phyloP scores from a whole-genome alignment of 2,329 filamentous ascomycete species.

The Ceratocystis eucalypticola region DNA sequence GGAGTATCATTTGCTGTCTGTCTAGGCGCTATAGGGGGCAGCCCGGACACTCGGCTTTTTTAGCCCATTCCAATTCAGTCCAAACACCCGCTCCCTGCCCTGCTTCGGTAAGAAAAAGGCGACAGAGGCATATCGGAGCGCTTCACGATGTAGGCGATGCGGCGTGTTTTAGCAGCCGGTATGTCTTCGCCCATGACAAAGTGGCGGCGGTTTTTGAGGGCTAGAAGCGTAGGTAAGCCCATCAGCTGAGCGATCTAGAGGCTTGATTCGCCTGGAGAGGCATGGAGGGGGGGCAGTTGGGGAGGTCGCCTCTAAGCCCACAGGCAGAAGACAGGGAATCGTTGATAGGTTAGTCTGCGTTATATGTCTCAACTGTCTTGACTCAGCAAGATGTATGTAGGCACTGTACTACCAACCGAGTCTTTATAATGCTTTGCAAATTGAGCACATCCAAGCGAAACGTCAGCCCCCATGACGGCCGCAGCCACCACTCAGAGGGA shows the following conservation, averaged over 20 bases:
- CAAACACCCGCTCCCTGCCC: neutral
- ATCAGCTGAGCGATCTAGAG: neutral
- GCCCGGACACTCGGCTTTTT: neutral
- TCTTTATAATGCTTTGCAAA: neutral
- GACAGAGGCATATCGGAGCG: neutral
- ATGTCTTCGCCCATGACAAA: neutral
- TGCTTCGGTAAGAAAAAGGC: neutral
- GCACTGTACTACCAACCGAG: neutral
- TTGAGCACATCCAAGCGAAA: neutral
- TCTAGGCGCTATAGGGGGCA: neutral
- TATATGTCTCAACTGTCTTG: neutral
- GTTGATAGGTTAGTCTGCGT: neutral
- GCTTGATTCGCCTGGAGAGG: neutral
- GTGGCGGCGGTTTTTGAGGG: neutral
- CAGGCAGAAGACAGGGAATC: neutral
- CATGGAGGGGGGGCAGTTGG: no score
- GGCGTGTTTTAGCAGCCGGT: constrained; percentile 3
- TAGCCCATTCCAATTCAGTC: neutral
- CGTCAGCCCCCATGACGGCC: neutral
- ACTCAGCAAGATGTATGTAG: neutral
- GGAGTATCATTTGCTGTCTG: neutral
- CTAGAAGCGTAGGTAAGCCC: neutral
- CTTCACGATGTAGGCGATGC: neutral
- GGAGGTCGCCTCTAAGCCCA: neutral
- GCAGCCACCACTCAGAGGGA: neutral